Percentiles rank a stretch among this genome's conserved stretches.
Conservation (phyloP, 2,329 filamentous ascomycete genomes). For the Diaporthe humulicola region DNA sequence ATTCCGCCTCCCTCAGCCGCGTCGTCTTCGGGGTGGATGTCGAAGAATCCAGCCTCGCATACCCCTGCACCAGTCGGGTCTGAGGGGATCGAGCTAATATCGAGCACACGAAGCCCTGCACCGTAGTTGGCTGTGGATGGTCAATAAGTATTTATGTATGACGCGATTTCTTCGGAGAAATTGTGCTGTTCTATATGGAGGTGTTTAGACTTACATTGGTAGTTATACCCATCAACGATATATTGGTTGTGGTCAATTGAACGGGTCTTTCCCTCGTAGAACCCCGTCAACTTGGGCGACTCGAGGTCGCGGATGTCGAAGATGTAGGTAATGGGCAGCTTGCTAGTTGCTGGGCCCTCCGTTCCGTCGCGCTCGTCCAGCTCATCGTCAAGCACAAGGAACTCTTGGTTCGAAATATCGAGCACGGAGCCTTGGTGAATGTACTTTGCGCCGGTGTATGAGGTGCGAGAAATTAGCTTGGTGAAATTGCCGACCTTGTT, state of each 20-base stretch:
- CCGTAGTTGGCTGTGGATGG: conserved; percentile 57
- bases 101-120: conserved; percentile 59
- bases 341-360: conserved; percentile 54
- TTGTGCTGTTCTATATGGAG: too few relatives aligned
- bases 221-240: conserved; percentile 57
- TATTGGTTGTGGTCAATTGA: conserved; percentile 66
- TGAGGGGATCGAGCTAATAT: conserved; percentile 51
- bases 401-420: conserved; percentile 58
- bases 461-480: conserved; percentile 64
- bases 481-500: conserved; percentile 57
- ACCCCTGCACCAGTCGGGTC: conserved; percentile 60
- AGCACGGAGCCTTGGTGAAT: conserved; percentile 71
- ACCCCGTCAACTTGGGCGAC: conserved; percentile 57
- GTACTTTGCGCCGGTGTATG: conserved; percentile 68
- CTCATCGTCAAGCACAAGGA: conserved; percentile 66
- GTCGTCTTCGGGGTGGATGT: conserved; percentile 65
- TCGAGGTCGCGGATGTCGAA: conserved; percentile 61
- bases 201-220: conserved; percentile 50
- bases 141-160: not conserved
- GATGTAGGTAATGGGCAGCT: conserved; percentile 64
- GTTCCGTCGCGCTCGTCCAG: conserved; percentile 60
- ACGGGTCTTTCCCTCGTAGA: conserved; percentile 55
- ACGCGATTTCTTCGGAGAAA: accelerated
- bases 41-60: conserved; percentile 63
- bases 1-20: conserved; percentile 51